Conservation (phyloP, 2,329 filamentous ascomycete genomes). For the Epichloe coenophiala region DNA sequence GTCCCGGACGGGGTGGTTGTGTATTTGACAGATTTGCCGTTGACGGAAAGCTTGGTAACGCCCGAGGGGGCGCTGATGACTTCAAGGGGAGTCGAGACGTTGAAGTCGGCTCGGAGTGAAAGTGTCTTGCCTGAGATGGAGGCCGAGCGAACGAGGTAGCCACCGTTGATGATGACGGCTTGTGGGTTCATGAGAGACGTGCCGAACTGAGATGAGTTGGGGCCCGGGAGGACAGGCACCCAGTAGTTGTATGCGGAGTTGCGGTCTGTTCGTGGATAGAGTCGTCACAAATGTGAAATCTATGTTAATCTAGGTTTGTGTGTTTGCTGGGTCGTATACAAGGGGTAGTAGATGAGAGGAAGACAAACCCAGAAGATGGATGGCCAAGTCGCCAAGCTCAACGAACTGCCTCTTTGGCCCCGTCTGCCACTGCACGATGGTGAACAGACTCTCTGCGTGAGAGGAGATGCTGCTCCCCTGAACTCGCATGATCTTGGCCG, state of each 20-base stretch:
- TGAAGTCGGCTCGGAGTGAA: constrained; percentile 56
- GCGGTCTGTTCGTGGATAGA: constrained; percentile 30
- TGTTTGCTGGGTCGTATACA: too few species aligned
- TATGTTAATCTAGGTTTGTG: neutral
- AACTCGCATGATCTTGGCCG: constrained; percentile 7
- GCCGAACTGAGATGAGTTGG: constrained; percentile 16
- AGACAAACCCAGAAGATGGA: constrained; percentile 25
- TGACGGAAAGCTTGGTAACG: constrained; percentile 31
- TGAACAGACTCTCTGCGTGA: constrained; percentile 8
- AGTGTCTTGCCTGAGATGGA: constrained; percentile 41
- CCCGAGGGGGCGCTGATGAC: constrained; percentile 47
- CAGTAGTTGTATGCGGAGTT: constrained; percentile 58
- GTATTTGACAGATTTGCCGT: constrained; percentile 24
- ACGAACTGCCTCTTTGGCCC: constrained; percentile 16
- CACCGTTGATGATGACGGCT: constrained; percentile 47
- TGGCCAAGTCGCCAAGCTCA: constrained; percentile 24
- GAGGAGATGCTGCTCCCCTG: constrained; percentile 17
- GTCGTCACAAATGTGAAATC: constrained; percentile 1
- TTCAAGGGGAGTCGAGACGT: constrained; percentile 46
- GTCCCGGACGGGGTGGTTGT: constrained; percentile 27
- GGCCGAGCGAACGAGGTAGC: constrained; percentile 51
- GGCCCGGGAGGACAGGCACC: constrained; percentile 40
- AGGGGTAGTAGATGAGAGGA: too few species aligned
- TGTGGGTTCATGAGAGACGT: constrained; percentile 21
- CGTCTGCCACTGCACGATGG: constrained; percentile 20